Base-by-base conservation (phyloP, 2,329 filamentous ascomycete genomes). In the Epicoccum nigrum region DNA sequence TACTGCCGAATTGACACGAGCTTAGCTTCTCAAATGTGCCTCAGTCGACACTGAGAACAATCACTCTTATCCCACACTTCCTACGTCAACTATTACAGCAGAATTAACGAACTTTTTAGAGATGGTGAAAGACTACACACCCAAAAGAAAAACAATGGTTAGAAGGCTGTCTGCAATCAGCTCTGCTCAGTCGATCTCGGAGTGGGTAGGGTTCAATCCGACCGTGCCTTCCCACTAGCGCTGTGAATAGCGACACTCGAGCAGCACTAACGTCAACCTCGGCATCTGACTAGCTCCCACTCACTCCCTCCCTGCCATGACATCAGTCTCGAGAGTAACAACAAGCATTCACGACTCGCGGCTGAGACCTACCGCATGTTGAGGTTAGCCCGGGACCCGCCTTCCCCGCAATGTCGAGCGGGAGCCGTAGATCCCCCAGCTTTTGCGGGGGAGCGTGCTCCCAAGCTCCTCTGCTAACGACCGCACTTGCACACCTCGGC, bases 401-500 rank as follows among this genome's bases (percentile, higher is more conserved):
- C 23, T 48, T 48, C 45, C 45, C 45, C 32, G 45, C 45, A 42
- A 12, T 25, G 8, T 27, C 17, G n/a, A n/a, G 3, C 31, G 19
- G 23, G 16, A 31, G n/a, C 32, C 16, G 19, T 21, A 20, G 20
- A 47, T 37, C 20, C 38, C n/a, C 27, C 27, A 43, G 25, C 17
- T n/a, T 27, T 12, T 43, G 46, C 46, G 38, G 46, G 45, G 39
- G n/a, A n/a, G n/a, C n/a, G 19, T 33, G 19, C 7, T 30, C 17
- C 32, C 4, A 13, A 27, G 17, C 31, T 35, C 41, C 45, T 48
- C 38, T 42, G n/a, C 11, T 31, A 42, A 11, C 16, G 16, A n/a
- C n/a, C n/a, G 28, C 32, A 16, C 7, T 28, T 25, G 16, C n/a
- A n/a, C n/a, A 38, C 46, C 46, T 49, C 46, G 46, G 46, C 20